Evolutionary conservation across 163 green algal species (phyloP).

Genomic region (Chlamydomonas reinhardtii): DNA sequence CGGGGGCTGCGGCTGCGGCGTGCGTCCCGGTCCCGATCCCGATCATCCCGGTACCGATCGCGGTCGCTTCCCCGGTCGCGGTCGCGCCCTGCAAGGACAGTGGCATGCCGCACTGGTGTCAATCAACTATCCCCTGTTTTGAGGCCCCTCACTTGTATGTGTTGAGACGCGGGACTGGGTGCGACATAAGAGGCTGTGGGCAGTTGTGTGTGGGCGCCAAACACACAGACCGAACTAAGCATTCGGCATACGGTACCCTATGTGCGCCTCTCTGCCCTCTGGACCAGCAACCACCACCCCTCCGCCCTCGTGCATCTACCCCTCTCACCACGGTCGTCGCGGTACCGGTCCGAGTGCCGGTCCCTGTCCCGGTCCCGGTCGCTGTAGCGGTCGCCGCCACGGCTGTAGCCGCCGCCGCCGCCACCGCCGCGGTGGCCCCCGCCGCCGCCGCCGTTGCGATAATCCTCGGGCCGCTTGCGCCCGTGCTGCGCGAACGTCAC

Average conservation of each 20-base stretch:
- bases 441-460: neutral
- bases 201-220: too few species aligned
- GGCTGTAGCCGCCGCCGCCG: neutral
- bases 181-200: too few species aligned
- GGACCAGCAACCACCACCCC: too few species aligned
- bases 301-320: too few species aligned
- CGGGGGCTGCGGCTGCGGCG: slow-evolving; percentile 37
- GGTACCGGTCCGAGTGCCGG: slow-evolving; percentile 3
- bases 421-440: neutral
- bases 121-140: too few species aligned
- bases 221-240: too few species aligned
- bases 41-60: neutral
- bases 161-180: too few species aligned
- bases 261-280: too few species aligned
- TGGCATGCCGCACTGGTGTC: too few species aligned
- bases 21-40: slow-evolving; percentile 27
- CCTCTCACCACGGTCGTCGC: neutral
- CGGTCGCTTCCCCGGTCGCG: slow-evolving; percentile 9
- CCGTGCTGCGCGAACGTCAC: slow-evolving; percentile 71
- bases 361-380: neutral
- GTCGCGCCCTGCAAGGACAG: neutral
- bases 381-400: neutral
- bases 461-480: slow-evolving; percentile 74
- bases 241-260: too few species aligned
- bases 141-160: too few species aligned